These are phyloP conservation scores for Tricholomella constricta DNA, from an alignment of 768 basidiomycete genomes.

Conservation along the genomic window DNA sequence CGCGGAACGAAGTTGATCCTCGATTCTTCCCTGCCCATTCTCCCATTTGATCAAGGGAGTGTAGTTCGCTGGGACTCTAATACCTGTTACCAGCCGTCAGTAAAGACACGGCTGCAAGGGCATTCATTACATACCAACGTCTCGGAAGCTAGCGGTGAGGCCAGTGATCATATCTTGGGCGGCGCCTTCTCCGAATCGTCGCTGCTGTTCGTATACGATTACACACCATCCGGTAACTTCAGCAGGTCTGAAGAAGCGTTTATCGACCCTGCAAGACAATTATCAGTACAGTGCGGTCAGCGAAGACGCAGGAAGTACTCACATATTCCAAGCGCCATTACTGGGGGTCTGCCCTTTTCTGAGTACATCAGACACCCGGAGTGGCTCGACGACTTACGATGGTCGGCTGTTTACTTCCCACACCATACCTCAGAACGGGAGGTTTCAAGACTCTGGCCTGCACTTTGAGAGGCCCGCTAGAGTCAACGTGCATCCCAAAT, in stretches of 20 bases:
- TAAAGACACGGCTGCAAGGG: background rate
- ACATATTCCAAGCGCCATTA: constrained; percentile 84
- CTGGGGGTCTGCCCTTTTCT: constrained; percentile 46
- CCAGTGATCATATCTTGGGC: constrained; percentile 58
- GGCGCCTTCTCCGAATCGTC: constrained; percentile 51
- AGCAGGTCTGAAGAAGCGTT: constrained; percentile 62
- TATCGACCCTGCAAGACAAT: constrained; percentile 58
- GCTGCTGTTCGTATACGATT: constrained; percentile 63
- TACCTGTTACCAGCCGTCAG: constrained; percentile 48
- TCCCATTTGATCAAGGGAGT: constrained; percentile 51
- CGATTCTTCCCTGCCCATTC: constrained; percentile 58
- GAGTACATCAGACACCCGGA: constrained; percentile 8
- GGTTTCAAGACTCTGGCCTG: constrained; percentile 64
- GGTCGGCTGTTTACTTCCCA: constrained; percentile 52
- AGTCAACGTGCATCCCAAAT: constrained; percentile 69
- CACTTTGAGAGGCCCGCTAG: constrained; percentile 53
- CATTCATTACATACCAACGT: constrained; percentile 55
- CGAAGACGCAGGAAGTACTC: constrained; percentile 17
- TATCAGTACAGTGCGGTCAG: background rate
- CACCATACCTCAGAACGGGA: constrained; percentile 69
- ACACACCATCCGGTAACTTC: constrained; percentile 61
- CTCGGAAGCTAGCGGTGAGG: constrained; percentile 46
- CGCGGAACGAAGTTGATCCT: constrained; percentile 51
- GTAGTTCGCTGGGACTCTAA: constrained; percentile 44
- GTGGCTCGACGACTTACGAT: constrained; percentile 45